A percentile compares a stretch with the other conserved stretches of the same genome.
Conservation (phyloP, 2,329 filamentous ascomycete species). For the Juglanconis oblonga region DNA sequence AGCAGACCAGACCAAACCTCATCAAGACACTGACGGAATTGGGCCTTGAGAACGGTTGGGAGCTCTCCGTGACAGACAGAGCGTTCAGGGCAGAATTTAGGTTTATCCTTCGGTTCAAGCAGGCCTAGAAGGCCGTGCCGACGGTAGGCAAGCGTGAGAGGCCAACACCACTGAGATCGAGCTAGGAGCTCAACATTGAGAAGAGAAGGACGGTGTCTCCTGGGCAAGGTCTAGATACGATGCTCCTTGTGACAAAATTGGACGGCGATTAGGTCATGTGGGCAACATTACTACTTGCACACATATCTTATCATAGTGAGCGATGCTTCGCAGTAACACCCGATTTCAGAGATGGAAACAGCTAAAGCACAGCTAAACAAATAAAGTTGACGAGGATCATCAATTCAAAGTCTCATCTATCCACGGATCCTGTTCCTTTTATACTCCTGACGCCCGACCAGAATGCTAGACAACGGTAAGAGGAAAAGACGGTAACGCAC, state of each 20-base stretch:
- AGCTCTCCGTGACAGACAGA: conserved; percentile 90
- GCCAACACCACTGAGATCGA: neutral
- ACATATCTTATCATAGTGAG: neutral
- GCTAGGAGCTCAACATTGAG: neutral
- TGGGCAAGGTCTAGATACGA: neutral
- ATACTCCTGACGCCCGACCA: conserved; percentile 17
- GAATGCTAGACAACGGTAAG: conserved; percentile 15
- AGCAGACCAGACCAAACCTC: conserved; percentile 81
- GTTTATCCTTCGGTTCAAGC: conserved; percentile 50
- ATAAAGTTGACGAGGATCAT: conserved; percentile 8
- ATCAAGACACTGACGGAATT: conserved; percentile 73
- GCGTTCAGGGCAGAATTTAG: conserved; percentile 71
- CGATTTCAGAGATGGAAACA: too few species aligned
- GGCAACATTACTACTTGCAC: neutral
- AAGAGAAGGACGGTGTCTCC: conserved; percentile 1
- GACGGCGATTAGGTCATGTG: neutral
- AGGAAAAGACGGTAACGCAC: neutral
- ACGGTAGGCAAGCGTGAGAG: neutral
- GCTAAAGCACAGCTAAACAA: neutral
- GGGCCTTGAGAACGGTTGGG: conserved; percentile 71
- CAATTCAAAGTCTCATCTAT: conserved; percentile 10
- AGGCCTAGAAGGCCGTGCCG: conserved; percentile 9
- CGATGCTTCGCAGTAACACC: neutral
- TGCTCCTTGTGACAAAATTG: neutral
- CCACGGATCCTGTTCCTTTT: conserved; percentile 11